Evolutionary conservation across 768 basidiomycete genomes (phyloP), one percentile per base, ranked within the genome.

Genomic region (Auriculariales sp.): DNA sequence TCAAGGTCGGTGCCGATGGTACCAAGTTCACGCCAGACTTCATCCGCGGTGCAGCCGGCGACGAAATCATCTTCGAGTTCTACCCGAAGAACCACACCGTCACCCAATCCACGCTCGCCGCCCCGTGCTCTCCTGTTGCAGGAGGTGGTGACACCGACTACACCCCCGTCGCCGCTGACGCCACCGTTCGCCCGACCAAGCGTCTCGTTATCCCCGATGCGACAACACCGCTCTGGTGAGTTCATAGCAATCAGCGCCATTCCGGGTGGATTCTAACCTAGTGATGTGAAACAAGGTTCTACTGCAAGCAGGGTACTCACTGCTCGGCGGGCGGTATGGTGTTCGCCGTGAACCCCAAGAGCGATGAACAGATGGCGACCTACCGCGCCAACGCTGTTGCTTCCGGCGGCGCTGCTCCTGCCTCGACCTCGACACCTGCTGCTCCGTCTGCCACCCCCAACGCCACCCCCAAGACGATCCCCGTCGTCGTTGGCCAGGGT

Each of bases 321-420:
- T 81, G 79, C 50, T 67, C 68, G 34, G 60, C 65, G 29, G 66
- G 66, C 62, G 78, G 79, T 14, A 82, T 81, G 80, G 79, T 81
- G 28, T 78, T 80, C 59, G 74, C 78, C 24, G 64, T 81, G 56
- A 83, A 83, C 58, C 73, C 79, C 3, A 76, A 71, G 14, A 61
- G 66, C 62, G 15, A 7, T 5, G 35, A 7, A 25, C 65, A 75
- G 22, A 71, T 80, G 52, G 59, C 65, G 3, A 70, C 71, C 3
- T 81, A 81, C 71, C 67, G 75, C 57, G 66, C 71, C 17, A 70
- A 71, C 17, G 10, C 68, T 65, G 44, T 22, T 19, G 72, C 61
- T 12, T 56, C 50, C 29, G 28, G 46, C 4, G 54, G 63, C 15
- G 35, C 53, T 2, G 49, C 58, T 28, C 42, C 54, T 15, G 45